Percentiles rank a stretch among this genome's conserved stretches.
Conservation (phyloP, 2,329 filamentous ascomycete species). For the Corinectria fuckeliana region DNA sequence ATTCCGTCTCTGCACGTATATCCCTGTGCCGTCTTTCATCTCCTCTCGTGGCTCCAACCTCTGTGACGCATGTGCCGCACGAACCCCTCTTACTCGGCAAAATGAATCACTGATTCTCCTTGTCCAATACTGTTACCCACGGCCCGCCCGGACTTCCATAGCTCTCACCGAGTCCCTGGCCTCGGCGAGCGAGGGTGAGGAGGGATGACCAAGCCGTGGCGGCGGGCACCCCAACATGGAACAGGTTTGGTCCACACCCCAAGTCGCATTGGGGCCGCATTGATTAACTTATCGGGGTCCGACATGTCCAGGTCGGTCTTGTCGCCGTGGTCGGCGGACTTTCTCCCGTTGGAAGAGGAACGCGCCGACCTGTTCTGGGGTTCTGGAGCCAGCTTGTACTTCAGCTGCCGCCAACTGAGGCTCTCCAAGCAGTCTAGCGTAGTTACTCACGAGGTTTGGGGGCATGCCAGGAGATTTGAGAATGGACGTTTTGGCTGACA, state of each 20-base stretch:
- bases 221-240: constrained; percentile 30
- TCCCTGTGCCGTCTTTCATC: background rate
- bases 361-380: background rate
- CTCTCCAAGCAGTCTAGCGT: constrained; percentile 3
- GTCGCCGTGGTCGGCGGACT: constrained; percentile 33
- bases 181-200: constrained; percentile 29
- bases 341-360: constrained; percentile 23
- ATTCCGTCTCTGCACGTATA: background rate
- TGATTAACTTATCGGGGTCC: constrained; percentile 21
- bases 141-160: constrained; percentile 32
- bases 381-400: background rate
- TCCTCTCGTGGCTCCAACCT: background rate
- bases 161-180: constrained; percentile 36
- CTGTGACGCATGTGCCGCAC: constrained; percentile 13
- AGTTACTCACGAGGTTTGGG: background rate
- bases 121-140: constrained; percentile 27
- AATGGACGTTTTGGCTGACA: background rate
- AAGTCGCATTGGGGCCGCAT: constrained; percentile 24
- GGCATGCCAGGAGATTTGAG: constrained; percentile 11
- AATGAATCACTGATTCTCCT: constrained; percentile 10
- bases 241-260: constrained; percentile 33
- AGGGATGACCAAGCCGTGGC: constrained; percentile 23
- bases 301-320: constrained; percentile 27
- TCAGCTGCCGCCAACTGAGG: constrained; percentile 2
- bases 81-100: constrained; percentile 1